Evolutionary conservation across 2,329 filamentous ascomycete genomes (phyloP).

Genomic region (Phialophora verrucosa): DNA sequence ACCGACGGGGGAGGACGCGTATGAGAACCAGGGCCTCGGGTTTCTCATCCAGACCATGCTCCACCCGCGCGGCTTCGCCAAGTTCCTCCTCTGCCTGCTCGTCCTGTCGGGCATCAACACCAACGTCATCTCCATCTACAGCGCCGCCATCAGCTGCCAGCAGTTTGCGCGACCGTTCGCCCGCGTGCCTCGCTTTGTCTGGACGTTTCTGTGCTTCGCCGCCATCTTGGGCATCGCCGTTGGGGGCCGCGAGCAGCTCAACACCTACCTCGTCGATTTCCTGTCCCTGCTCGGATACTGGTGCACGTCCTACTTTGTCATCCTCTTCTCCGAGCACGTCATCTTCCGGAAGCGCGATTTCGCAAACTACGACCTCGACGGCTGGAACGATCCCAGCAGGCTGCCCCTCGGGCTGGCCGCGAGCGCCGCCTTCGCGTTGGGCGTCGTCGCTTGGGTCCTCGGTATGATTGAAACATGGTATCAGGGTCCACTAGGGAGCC

Average conservation of each 20-base stretch:
- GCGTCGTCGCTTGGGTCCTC: slow-evolving; percentile 58
- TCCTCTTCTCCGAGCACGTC: slow-evolving; percentile 58
- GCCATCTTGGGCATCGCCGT: slow-evolving; percentile 55
- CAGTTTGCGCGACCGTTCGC: slow-evolving; percentile 52
- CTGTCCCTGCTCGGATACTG: slow-evolving; percentile 58
- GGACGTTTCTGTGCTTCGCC: slow-evolving; percentile 55
- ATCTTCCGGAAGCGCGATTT: slow-evolving; percentile 53
- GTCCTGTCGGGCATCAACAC: slow-evolving; percentile 55
- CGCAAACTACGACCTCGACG: slow-evolving; percentile 56
- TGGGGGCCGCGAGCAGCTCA: slow-evolving; percentile 51
- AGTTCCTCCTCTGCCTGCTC: slow-evolving; percentile 49
- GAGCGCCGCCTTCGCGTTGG: slow-evolving; percentile 52
- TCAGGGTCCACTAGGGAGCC: slow-evolving; percentile 52
- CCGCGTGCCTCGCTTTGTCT: slow-evolving; percentile 55
- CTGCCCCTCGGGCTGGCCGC: slow-evolving; percentile 55
- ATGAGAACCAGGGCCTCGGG: slow-evolving; percentile 51
- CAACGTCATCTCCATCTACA: slow-evolving; percentile 55
- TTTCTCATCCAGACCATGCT: slow-evolving; percentile 55
- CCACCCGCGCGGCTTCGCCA: slow-evolving; percentile 55
- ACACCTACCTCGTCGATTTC: slow-evolving; percentile 55
- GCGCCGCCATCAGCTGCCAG: slow-evolving; percentile 46
- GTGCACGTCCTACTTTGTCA: slow-evolving; percentile 57
- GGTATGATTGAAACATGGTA: slow-evolving; percentile 65
- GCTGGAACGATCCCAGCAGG: slow-evolving; percentile 53
- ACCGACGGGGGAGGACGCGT: slow-evolving; percentile 49